Evolutionary conservation across 208 protist species (phyloP).

Genomic region (Leishmania braziliensis): DNA sequence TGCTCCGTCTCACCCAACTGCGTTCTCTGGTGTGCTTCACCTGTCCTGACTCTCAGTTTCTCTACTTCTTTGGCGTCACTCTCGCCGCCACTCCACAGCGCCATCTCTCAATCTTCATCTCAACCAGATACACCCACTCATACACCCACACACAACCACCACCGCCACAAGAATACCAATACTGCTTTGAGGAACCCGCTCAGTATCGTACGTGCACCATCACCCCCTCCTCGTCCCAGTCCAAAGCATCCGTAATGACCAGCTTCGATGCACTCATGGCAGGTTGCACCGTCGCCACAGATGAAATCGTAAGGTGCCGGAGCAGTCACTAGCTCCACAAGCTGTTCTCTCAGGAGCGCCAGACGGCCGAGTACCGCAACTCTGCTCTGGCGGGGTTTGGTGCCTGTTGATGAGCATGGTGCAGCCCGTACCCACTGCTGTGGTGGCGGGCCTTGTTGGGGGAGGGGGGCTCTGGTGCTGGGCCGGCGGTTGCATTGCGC

Average conservation of each 20-base stretch:
- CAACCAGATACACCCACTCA: not conserved
- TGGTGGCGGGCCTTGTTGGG: constrained; percentile 62
- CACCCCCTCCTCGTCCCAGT: not conserved
- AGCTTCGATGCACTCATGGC: constrained; percentile 14
- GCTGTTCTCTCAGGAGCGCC: constrained; percentile 44
- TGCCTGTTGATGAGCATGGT: constrained; percentile 39
- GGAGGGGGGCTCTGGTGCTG: constrained; percentile 51
- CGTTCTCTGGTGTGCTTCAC: not conserved
- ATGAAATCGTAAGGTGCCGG: constrained; percentile 51
- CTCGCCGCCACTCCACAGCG: not conserved
- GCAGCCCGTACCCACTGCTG: constrained; percentile 44
- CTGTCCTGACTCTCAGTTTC: not conserved
- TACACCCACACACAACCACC: too few relatives aligned
- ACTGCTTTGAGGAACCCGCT: not conserved
- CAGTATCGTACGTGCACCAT: not conserved
- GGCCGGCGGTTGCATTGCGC: constrained; percentile 64
- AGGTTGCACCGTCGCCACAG: constrained; percentile 16
- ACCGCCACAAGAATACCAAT: too few relatives aligned
- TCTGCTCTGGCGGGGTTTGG: constrained; percentile 35
- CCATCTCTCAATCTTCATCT: constrained; percentile 14
- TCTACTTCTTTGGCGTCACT: not conserved
- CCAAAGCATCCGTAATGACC: not conserved
- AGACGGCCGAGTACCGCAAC: constrained; percentile 45
- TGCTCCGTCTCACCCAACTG: not conserved
- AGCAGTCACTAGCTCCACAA: constrained; percentile 52